Evolutionary conservation across 2,329 filamentous ascomycete genomes (phyloP).

Genomic region (Zymoseptoria crescenta): DNA sequence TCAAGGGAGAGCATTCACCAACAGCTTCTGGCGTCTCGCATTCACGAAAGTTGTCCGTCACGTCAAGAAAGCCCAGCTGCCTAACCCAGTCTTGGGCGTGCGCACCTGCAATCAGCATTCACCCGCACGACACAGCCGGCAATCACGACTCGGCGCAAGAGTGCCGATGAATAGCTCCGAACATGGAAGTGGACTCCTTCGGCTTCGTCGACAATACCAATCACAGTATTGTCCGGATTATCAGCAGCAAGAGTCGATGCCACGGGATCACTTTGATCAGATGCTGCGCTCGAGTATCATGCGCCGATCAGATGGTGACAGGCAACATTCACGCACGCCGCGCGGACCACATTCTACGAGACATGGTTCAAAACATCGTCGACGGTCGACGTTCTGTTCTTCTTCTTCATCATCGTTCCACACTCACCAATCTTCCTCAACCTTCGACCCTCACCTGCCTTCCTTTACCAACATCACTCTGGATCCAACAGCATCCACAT

Average conservation of each 20-base stretch:
- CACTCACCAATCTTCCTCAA: background rate
- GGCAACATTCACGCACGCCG: background rate
- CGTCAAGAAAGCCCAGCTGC: background rate
- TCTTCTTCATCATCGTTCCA: background rate
- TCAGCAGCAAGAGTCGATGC: background rate
- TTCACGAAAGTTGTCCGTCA: background rate
- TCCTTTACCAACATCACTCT: background rate
- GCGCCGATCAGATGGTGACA: background rate
- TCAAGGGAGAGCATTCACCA: background rate
- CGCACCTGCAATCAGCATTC: background rate
- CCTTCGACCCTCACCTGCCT: background rate
- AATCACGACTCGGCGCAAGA: background rate
- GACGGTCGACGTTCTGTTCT: background rate
- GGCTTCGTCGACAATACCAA: background rate
- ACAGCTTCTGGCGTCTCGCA: background rate
- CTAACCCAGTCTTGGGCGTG: background rate
- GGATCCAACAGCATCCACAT: background rate
- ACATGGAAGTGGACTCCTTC: background rate
- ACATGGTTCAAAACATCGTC: background rate
- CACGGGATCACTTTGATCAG: background rate
- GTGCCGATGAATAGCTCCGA: background rate
- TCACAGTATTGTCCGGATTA: background rate
- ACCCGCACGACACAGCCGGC: background rate
- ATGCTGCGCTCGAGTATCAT: background rate
- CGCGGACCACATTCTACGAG: background rate